A percentile compares a stretch with the other conserved stretches of the same genome.
These are phyloP conservation scores for Alternaria sp. DNA, from an alignment of 2,329 filamentous ascomycete species.

Conservation along the genomic window DNA sequence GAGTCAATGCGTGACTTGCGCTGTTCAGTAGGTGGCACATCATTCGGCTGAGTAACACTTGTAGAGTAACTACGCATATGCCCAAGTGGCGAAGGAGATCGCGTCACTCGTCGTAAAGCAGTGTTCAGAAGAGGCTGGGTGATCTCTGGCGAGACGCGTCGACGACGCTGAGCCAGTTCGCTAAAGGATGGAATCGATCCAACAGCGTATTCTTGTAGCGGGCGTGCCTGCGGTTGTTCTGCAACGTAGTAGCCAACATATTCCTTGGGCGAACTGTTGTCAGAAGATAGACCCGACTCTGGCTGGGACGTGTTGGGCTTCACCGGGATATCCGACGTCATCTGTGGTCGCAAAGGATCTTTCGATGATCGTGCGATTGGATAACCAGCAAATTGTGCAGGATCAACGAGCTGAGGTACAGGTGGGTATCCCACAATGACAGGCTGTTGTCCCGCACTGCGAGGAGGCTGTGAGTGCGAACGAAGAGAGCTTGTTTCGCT, in stretches of 20 bases:
- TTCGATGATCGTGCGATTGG: conserved; percentile 46
- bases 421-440: conserved; percentile 51
- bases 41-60: conserved; percentile 26
- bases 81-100: conserved; percentile 59
- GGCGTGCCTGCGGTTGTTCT: conserved; percentile 52
- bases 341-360: conserved; percentile 32
- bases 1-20: conserved; percentile 42
- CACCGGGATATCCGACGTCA: conserved; percentile 29
- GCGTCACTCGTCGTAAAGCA: conserved; percentile 47
- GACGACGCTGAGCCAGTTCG: conserved; percentile 53
- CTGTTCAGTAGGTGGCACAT: conserved; percentile 19
- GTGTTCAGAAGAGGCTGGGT: conserved; percentile 50
- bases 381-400: conserved; percentile 41
- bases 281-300: conserved; percentile 30
- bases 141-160: conserved; percentile 55
- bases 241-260: conserved; percentile 60
- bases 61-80: conserved; percentile 54
- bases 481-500: conserved; percentile 54
- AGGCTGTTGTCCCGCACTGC: conserved; percentile 52
- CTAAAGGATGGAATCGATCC: conserved; percentile 49
- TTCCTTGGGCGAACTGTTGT: conserved; percentile 57
- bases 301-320: conserved; percentile 31
- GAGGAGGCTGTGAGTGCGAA: conserved; percentile 61
- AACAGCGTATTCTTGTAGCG: conserved; percentile 50
- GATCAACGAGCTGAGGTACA: conserved; percentile 46